Percentiles rank a stretch among this genome's conserved stretches.
These are phyloP conservation scores for Kwoniella dendrophila DNA, from an alignment of 768 basidiomycete species.

Conservation along the genomic window DNA sequence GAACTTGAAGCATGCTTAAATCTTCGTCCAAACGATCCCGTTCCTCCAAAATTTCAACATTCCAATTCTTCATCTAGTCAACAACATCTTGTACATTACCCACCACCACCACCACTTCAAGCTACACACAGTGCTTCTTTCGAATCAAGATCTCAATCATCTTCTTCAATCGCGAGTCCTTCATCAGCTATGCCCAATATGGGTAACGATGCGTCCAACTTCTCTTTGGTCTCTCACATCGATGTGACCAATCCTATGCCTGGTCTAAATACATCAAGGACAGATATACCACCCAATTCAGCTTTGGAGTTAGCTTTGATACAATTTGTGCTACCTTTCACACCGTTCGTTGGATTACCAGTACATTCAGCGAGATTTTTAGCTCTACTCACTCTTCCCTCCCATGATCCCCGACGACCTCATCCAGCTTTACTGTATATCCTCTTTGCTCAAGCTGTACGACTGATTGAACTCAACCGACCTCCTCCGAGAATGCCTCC, in stretches of 20 bases:
- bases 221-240: conserved; percentile 5
- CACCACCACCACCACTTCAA: background rate
- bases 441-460: conserved; percentile 47
- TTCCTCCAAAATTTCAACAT: background rate
- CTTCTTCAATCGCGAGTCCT: background rate
- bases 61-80: background rate
- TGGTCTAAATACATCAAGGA: conserved; percentile 7
- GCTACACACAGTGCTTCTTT: background rate
- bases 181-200: too few relatives aligned
- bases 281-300: conserved; percentile 38
- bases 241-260: conserved; percentile 4
- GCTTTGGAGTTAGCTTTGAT: conserved; percentile 38
- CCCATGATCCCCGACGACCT: conserved; percentile 34
- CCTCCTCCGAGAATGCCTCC: conserved; percentile 25
- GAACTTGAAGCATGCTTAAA: conserved; percentile 21
- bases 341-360: conserved; percentile 41
- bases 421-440: conserved; percentile 52
- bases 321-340: conserved; percentile 42
- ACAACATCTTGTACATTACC: background rate
- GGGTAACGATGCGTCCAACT: background rate
- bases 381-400: conserved; percentile 32
- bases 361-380: conserved; percentile 49
- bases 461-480: conserved; percentile 24
- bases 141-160: conserved; percentile 7
- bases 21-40: conserved; percentile 11